Evolutionary conservation across 2,329 filamentous ascomycete species (phyloP), one percentile per base, ranked within the genome.

Genomic region (Exserohilum rostratum): DNA sequence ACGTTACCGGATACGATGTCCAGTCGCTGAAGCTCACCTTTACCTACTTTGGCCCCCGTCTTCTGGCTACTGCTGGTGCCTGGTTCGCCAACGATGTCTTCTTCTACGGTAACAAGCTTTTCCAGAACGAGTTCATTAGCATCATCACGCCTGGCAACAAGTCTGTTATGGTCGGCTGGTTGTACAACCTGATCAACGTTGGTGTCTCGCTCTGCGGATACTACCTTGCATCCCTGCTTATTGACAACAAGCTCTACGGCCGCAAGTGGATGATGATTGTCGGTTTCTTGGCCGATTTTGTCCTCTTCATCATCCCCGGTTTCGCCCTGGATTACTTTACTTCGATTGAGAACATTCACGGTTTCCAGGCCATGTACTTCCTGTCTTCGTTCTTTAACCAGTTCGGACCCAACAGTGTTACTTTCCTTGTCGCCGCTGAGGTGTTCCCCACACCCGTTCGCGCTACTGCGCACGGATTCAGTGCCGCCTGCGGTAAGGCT

Each of bases 291-390:
- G 89, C 93, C 82, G 90, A 90, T 78, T 98, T 97, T 82, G 82
- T 97, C 78, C 88, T 96, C 77, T 98, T 98, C 78, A 83, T 96
- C 72, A 85, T 97, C 37, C 93, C 93, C 1, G 93, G 89, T 40
- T 96, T 96, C 84, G 82, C 91, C 72, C 96, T 88, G 80, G 75
- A 90, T 0, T 92, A 95, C 85, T 97, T 92, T 81, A 91, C 85
- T 17, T 82, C 81, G 45, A 79, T 83, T 1, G 80, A 81, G 5
- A 86, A 91, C 67, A 89, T 97, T 74, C 87, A 91, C 70, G 81
- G 83, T n/a, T 98, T 98, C 87, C 93, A 97, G 81, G 87, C 93
- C 72, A 96, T 98, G 91, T 97, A 97, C 84, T 97, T 96, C 80
- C 77, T 98, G 66, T 96, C 91, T 6, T 96, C 91, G 20, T 98